Evolutionary conservation across 768 basidiomycete genomes (phyloP).

Genomic region (Boletus rufocinnamomeus): DNA sequence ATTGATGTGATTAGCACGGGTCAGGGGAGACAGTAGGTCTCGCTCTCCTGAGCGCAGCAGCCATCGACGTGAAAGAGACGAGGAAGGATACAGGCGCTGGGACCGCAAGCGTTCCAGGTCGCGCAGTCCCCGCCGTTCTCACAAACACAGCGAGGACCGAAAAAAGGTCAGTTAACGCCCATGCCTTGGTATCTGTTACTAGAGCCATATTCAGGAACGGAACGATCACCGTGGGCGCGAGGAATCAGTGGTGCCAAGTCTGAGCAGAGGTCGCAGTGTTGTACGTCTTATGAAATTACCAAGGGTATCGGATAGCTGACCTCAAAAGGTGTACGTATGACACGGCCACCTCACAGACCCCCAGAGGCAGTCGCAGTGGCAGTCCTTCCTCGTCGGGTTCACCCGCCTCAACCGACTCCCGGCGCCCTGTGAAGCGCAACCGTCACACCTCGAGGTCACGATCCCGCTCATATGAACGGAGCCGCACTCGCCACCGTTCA

Average conservation of each 20-base stretch:
- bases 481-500: constrained; percentile 18
- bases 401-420: constrained; percentile 18
- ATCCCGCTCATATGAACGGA: constrained; percentile 24
- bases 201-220: constrained; percentile 7
- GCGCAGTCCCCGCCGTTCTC: constrained; percentile 16
- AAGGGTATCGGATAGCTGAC: constrained; percentile 18
- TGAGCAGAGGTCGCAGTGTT: constrained; percentile 28
- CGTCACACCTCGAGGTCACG: constrained; percentile 24
- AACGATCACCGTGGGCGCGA: constrained; percentile 3
- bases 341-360: constrained; percentile 22
- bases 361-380: constrained; percentile 16
- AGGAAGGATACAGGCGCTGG: constrained; percentile 7
- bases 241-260: constrained; percentile 6
- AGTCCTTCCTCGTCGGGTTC: constrained; percentile 24
- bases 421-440: constrained; percentile 16
- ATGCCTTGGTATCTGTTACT: background rate
- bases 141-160: constrained; percentile 4
- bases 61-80: constrained; percentile 12
- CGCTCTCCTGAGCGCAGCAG: constrained; percentile 24
- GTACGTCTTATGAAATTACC: constrained; percentile 24
- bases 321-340: constrained; percentile 28
- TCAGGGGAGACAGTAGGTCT: constrained; percentile 27
- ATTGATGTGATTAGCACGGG: constrained; percentile 17
- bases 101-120: constrained; percentile 28
- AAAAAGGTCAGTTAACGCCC: constrained; percentile 5